Conservation (phyloP, 306 rosid genomes). For the Vigna reflexopilosa region DNA sequence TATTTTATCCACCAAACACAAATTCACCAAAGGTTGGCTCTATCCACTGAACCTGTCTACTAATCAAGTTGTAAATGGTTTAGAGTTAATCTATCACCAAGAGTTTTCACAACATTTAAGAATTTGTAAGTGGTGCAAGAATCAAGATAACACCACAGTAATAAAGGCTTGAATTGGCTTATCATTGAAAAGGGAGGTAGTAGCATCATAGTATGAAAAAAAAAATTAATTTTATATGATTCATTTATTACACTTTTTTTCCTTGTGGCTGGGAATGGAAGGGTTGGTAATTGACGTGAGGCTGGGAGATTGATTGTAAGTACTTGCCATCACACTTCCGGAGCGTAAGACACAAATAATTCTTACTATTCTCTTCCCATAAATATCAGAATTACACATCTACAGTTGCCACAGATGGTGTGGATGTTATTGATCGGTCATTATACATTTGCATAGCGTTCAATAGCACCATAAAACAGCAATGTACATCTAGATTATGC, state of each 20-base stretch:
- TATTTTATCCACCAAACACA: not conserved
- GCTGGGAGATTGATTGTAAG: slow-evolving; percentile 11
- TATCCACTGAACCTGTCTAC: slow-evolving; percentile 6
- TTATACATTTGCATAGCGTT: not conserved
- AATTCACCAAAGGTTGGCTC: not conserved
- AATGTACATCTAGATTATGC: slow-evolving; percentile 21
- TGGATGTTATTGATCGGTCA: slow-evolving; percentile 18
- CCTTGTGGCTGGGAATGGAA: not conserved
- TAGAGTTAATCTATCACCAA: not conserved
- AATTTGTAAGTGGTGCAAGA: slow-evolving; percentile 19
- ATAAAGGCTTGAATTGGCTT: slow-evolving; percentile 1
- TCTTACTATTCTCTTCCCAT: not conserved
- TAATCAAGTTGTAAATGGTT: slow-evolving; percentile 9
- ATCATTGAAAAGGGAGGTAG: slow-evolving; percentile 10
- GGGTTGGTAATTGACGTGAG: slow-evolving; percentile 1
- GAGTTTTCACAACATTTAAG: slow-evolving; percentile 15
- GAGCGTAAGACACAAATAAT: not conserved
- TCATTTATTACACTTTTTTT: not conserved
- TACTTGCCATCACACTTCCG: slow-evolving; percentile 26
- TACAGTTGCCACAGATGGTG: not conserved
- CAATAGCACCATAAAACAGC: slow-evolving; percentile 27
- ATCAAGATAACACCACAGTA: slow-evolving; percentile 15
- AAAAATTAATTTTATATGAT: not conserved
- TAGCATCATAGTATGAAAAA: slow-evolving; percentile 16
- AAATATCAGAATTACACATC: not conserved